phyloP scores from a whole-genome alignment of 1,139 yeast species.

The Arxiozyma bovina region DNA sequence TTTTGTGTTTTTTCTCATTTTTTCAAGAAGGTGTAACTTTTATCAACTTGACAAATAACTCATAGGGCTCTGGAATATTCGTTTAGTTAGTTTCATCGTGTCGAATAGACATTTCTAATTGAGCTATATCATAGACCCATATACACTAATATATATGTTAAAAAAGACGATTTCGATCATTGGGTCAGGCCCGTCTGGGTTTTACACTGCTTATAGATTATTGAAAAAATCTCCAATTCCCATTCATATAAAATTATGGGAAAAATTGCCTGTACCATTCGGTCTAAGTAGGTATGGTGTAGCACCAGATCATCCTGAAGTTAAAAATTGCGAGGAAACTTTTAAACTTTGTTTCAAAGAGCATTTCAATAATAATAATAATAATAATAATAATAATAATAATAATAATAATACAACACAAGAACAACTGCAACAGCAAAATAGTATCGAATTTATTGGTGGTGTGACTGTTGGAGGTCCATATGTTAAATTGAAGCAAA shows the following conservation, averaged over 20 bases:
- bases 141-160: not conserved
- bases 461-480: constrained; percentile 65
- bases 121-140: too few species aligned
- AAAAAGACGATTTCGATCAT: constrained; percentile 43
- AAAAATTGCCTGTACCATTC: constrained; percentile 78
- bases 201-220: constrained; percentile 76
- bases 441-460: constrained; percentile 60
- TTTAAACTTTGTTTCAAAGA: constrained; percentile 52
- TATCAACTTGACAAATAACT: too few species aligned
- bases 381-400: not conserved
- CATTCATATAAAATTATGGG: constrained; percentile 59
- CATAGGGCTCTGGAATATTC: too few species aligned
- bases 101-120: too few species aligned
- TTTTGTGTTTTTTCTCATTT: too few species aligned
- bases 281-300: constrained; percentile 91
- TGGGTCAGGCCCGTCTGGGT: constrained; percentile 97
- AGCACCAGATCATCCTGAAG: constrained; percentile 99
- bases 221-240: constrained; percentile 44
- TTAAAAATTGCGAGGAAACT: constrained; percentile 78
- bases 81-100: too few species aligned
- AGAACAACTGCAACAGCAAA: constrained; percentile 12
- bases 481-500: constrained; percentile 43
- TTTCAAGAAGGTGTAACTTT: too few species aligned
- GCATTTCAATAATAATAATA: constrained; percentile 6
- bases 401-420: not conserved